A percentile compares a stretch with the other conserved stretches of the same genome.
phyloP scores from a whole-genome alignment of 345 rosid genomes.

The Populus simonii region DNA sequence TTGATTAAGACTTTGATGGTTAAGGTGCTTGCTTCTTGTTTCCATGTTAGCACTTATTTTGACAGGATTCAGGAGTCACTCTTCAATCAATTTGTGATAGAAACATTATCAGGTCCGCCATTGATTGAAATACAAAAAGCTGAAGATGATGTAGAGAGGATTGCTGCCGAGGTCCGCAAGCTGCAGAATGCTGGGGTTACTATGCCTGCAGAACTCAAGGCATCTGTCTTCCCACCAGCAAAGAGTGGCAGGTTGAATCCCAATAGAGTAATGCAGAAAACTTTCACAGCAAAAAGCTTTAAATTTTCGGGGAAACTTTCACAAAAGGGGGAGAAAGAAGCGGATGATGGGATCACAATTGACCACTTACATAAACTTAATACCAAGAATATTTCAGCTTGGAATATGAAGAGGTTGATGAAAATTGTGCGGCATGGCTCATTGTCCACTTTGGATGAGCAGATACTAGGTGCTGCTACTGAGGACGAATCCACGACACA shows the following conservation, averaged over 20 bases:
- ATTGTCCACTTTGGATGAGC: constrained; percentile 78
- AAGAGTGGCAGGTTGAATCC: constrained; percentile 35
- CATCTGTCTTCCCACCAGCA: constrained; percentile 34
- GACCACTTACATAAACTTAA: constrained; percentile 69
- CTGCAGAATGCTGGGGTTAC: constrained; percentile 62
- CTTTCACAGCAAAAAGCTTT: constrained; percentile 36
- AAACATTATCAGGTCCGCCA: constrained; percentile 76
- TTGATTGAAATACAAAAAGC: constrained; percentile 45
- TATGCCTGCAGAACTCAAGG: constrained; percentile 58
- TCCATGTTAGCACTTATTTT: constrained; percentile 88
- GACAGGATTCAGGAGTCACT: constrained; percentile 83
- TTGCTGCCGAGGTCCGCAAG: constrained; percentile 41
- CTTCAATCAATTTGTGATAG: constrained; percentile 82
- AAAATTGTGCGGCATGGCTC: constrained; percentile 73
- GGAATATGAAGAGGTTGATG: constrained; percentile 97
- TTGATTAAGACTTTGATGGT: constrained; percentile 78
- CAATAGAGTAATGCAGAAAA: constrained; percentile 26
- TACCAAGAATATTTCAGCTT: constrained; percentile 75
- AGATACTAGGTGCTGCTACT: constrained; percentile 32
- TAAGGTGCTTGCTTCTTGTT: constrained; percentile 78
- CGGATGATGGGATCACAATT: constrained; percentile 45
- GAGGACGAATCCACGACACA: constrained; percentile 60
- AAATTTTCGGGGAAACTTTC: constrained; percentile 33
- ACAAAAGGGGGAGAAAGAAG: constrained; percentile 28
- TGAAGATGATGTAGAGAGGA: constrained; percentile 51